These are phyloP conservation scores for Amphirosellinia nigrospora DNA, from an alignment of 495 filamentous ascomycete species.

Conservation along the genomic window DNA sequence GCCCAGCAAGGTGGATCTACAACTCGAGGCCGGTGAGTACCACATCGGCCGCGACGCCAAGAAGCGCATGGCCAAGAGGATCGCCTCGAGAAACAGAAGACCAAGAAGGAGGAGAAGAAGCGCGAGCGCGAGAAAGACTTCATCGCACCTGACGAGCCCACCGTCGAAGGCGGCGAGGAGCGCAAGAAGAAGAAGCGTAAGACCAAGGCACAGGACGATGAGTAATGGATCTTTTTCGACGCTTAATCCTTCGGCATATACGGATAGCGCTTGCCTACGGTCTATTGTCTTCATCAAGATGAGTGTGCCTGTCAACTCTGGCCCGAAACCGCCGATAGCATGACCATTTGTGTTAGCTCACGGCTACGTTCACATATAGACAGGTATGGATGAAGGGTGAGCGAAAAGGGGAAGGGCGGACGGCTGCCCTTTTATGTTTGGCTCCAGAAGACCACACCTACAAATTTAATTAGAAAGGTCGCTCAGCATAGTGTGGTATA, in stretches of 20 bases:
- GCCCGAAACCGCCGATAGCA: neutral
- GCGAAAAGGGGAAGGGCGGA: neutral
- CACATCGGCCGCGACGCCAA: constrained; percentile 92
- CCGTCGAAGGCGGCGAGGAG: constrained; percentile 44
- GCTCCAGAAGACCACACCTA: neutral
- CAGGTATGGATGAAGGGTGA: neutral
- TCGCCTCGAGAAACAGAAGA: constrained; percentile 77
- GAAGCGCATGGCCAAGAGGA: constrained; percentile 81
- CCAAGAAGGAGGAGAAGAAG: constrained; percentile 89
- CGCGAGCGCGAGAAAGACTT: constrained; percentile 83
- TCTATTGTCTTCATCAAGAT: neutral
- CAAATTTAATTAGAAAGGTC: neutral
- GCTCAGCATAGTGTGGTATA: neutral
- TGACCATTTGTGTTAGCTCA: neutral
- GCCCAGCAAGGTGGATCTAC: constrained; percentile 91
- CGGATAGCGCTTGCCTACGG: neutral
- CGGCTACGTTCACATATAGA: neutral
- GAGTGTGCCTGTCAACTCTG: neutral
- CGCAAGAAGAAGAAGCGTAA: constrained; percentile 69
- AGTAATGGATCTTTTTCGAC: constrained; percentile 21
- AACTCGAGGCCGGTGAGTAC: constrained; percentile 98
- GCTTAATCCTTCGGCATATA: neutral
- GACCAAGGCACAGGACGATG: constrained; percentile 53
- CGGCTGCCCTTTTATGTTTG: neutral
- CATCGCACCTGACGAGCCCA: constrained; percentile 76